Base-by-base conservation (phyloP, 352 stramenopile species). In the Globisporangium mamillatum region DNA sequence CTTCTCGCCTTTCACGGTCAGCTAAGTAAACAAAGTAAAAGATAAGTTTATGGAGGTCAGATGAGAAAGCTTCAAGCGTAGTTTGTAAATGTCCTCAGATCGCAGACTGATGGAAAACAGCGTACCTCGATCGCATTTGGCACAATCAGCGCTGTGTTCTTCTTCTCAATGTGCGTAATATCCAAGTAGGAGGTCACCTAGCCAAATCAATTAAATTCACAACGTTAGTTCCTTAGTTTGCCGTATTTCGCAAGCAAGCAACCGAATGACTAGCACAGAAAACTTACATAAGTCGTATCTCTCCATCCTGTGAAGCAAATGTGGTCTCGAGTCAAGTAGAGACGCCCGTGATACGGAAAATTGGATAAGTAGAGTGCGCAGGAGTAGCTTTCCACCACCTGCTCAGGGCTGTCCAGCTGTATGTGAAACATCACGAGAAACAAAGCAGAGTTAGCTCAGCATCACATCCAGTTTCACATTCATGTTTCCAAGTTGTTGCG, bases 331-430 rank as follows among this genome's bases (percentile, higher is more conserved):
- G 86, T 94, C 34, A 95, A 65, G 66, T 94, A 95, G 59, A 95
- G 69, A 4, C 88, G 81, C 16, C 88, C 88, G 60, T 95, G 86
- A 48, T 85, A 89, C 10, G 86, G 88, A 57, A 95, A 94, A 63
- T 90, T 94, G 16, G 86, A 90, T 1, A 91, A 68, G 61, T 85
- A 94, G 24, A 94, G 66, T 9, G 88, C 88, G 57, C 88, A 94
- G 14, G 86, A 93, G 72, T 91, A 94, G 56, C 83, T 95, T 64
- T 92, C 86, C 9, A 95, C 83, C 6, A 95, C 82, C 76, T 94
- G 84, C 48, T 95, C 88, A 1, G 82, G 80, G 3, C 62, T 73
- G 44, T 91, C 79, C 55, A 93, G 62, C 82, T 92, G 27, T 55
- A 12, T 2, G 69, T 50, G 12, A 41, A 67, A 48, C 41, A 70